phyloP scores from a whole-genome alignment of 768 basidiomycete species.

The Piloderma croceum region DNA sequence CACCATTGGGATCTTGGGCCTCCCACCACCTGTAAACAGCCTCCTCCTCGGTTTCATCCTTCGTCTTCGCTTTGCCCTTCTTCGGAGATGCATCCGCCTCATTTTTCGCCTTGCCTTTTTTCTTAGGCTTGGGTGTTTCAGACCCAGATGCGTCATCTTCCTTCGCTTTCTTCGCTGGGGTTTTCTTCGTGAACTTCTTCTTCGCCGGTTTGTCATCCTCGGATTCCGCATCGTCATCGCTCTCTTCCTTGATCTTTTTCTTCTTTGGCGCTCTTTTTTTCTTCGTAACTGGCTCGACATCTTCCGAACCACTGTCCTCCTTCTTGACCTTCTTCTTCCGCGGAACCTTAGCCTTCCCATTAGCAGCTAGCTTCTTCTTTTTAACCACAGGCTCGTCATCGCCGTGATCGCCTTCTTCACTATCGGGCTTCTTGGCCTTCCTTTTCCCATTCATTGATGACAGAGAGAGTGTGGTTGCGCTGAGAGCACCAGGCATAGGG shows the following conservation, averaged over 20 bases:
- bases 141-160: slow-evolving; percentile 42
- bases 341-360: slow-evolving; percentile 46
- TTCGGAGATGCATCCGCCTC: slow-evolving; percentile 42
- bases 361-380: slow-evolving; percentile 38
- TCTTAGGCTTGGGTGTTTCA: slow-evolving; percentile 43
- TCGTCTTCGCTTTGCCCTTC: slow-evolving; percentile 55
- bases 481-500: slow-evolving; percentile 37
- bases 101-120: slow-evolving; percentile 41
- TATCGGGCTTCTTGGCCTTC: slow-evolving; percentile 26
- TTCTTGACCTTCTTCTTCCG: slow-evolving; percentile 63
- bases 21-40: slow-evolving; percentile 89
- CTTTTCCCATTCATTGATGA: slow-evolving; percentile 36
- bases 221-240: slow-evolving; percentile 39
- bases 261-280: slow-evolving; percentile 32
- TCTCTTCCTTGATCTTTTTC: slow-evolving; percentile 41
- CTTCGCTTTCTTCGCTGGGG: slow-evolving; percentile 48
- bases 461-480: slow-evolving; percentile 31
- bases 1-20: slow-evolving; percentile 57
- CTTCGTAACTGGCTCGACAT: slow-evolving; percentile 29
- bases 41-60: slow-evolving; percentile 58
- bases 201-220: slow-evolving; percentile 43
- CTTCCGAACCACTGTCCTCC: slow-evolving; percentile 37
- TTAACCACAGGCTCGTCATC: slow-evolving; percentile 39
- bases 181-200: slow-evolving; percentile 39
- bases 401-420: slow-evolving; percentile 33